A percentile compares a stretch with the other conserved stretches of the same genome.
These are phyloP conservation scores for Mortierella antarctica DNA, from an alignment of 192 early-diverging fungal genomes.

Conservation along the genomic window DNA sequence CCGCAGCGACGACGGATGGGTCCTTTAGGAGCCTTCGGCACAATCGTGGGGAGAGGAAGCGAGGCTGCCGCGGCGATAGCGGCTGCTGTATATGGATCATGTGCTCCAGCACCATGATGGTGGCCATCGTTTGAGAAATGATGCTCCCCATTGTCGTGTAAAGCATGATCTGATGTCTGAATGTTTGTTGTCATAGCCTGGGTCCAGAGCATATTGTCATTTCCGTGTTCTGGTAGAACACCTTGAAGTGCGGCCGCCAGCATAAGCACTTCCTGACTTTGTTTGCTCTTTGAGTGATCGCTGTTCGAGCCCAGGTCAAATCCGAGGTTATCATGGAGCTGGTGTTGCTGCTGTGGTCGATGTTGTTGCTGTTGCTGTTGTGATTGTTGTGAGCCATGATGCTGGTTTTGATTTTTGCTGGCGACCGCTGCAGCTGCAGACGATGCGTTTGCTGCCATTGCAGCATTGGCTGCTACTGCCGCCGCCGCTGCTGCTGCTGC, in stretches of 20 bases:
- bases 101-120: not conserved
- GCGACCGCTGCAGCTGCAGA: not conserved
- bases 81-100: constrained; percentile 23
- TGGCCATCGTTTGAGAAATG: not conserved
- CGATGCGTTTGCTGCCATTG: constrained; percentile 25
- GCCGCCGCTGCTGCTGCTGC: constrained; percentile 46
- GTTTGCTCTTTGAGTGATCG: constrained; percentile 13
- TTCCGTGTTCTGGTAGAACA: constrained; percentile 12
- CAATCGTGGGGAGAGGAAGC: constrained; percentile 27
- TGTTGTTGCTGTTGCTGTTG: constrained; percentile 21
- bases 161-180: not conserved
- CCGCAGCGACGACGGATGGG: constrained; percentile 48
- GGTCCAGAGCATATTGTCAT: constrained; percentile 34
- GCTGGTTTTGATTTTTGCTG: not conserved
- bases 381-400: constrained; percentile 1
- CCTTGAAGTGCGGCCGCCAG: constrained; percentile 45
- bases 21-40: constrained; percentile 41
- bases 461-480: constrained; percentile 43
- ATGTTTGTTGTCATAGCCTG: constrained; percentile 24
- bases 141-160: constrained; percentile 1
- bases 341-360: not conserved
- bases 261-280: constrained; percentile 38
- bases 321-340: constrained; percentile 8
- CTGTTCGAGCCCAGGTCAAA: constrained; percentile 5
- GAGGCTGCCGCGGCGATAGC: constrained; percentile 19